Conservation (phyloP, 805 yeast species). For the Candida broadrunensis region DNA sequence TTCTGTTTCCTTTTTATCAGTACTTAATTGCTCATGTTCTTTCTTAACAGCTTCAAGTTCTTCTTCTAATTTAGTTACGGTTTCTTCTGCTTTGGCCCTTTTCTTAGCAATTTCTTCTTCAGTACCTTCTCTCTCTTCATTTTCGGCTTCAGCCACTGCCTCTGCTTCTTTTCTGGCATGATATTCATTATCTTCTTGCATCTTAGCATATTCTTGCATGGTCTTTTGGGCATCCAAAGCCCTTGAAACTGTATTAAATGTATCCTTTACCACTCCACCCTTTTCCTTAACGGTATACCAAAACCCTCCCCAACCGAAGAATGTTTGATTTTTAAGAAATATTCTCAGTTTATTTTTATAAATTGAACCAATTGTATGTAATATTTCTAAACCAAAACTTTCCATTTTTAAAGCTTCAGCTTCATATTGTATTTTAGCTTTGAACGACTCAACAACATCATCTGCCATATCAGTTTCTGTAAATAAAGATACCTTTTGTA, state of each 20-base stretch:
- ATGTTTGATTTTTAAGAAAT: conserved; percentile 60
- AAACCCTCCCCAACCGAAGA: conserved; percentile 65
- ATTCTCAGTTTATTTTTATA: conserved; percentile 65
- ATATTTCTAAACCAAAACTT: conserved; percentile 79
- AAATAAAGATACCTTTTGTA: conserved; percentile 40
- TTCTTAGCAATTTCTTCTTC: conserved; percentile 29
- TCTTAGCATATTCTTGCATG: conserved; percentile 66
- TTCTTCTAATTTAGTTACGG: conserved; percentile 21
- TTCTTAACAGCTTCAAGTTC: not conserved
- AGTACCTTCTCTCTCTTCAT: conserved; percentile 11
- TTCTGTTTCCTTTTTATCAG: conserved; percentile 11
- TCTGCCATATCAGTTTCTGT: conserved; percentile 44
- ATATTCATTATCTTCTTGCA: conserved; percentile 56
- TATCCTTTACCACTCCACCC: conserved; percentile 69
- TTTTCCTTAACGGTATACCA: conserved; percentile 71
- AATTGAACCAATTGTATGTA: conserved; percentile 71
- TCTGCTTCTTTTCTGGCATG: conserved; percentile 38
- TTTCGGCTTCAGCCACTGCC: conserved; percentile 11
- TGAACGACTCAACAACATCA: conserved; percentile 49
- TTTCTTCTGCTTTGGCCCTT: conserved; percentile 9
- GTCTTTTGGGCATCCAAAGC: conserved; percentile 80
- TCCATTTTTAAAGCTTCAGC: conserved; percentile 81
- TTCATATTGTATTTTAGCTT: conserved; percentile 67
- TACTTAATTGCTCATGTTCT: conserved; percentile 11
- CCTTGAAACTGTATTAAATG: conserved; percentile 65